Evolutionary conservation across 2,329 filamentous ascomycete genomes (phyloP), one percentile per base, ranked within the genome.

Genomic region (Colletotrichum nymphaeae): DNA sequence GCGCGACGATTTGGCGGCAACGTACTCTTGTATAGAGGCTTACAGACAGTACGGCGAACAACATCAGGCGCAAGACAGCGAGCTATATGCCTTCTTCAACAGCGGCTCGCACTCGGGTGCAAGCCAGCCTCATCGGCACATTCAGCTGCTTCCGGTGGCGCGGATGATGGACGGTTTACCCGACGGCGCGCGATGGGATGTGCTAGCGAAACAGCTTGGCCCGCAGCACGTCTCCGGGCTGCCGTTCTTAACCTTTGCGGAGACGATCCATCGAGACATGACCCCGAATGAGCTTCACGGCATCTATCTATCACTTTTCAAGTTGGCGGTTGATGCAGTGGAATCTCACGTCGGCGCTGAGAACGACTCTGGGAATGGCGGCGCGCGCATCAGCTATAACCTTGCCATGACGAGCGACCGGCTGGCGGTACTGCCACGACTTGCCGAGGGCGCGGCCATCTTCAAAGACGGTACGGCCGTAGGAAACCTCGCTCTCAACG

Each of bases 31-130:
- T 76, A 84, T 94, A 71, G 83, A 86, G 69, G 88, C 89, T 3
- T 93, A 92, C 81, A 78, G 73, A 22, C 67, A 73, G 2, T 63
- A 75, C n/a, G 81, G 81, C 42, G 77, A 76, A 8, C 75, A 78
- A 26, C 55, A 74, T 6, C 63, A 74, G 1, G 75, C 69, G 1
- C 75, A 76, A 22, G 64, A 74, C 1, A 75, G 68, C 19, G 86
- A 87, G 32, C 80, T 93, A 1, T 93, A 89, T 76, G 90, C 88
- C 0, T 93, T 93, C 78, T 94, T 93, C 86, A 95, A 94, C 81
- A 91, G 89, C 37, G 93, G 93, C 1, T 80, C 86, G 12, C 87
- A 92, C 77, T 93, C 91, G 5, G 93, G 93, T 3, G 92, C 93
- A 1, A 93, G 91, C 75, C 93, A 95, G 79, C 88, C 92, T 14